phyloP scores from a whole-genome alignment of 176 grass and related monocot genomes.

The Elaeis guineensis region DNA sequence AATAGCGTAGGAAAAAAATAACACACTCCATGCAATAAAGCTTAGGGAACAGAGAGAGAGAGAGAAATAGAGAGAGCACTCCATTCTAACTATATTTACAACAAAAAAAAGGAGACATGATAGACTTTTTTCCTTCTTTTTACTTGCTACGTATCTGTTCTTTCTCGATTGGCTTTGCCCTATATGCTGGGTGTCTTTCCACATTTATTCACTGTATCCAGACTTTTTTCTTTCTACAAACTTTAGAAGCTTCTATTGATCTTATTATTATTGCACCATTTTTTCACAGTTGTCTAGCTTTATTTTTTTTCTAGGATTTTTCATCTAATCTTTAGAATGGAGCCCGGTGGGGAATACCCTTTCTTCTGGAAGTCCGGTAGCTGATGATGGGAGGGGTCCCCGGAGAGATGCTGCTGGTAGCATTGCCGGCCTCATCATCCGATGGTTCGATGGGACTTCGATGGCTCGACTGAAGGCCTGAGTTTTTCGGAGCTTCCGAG shows the following conservation, averaged over 20 bases:
- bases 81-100: background rate
- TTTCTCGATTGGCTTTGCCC: background rate
- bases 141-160: background rate
- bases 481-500: constrained; percentile 24
- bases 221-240: background rate
- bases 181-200: constrained; percentile 2
- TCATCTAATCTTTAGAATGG: constrained; percentile 23
- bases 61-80: too few species aligned
- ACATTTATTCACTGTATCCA: background rate
- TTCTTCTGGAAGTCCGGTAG: constrained; percentile 34
- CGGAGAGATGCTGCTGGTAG: constrained; percentile 22
- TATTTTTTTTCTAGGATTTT: background rate
- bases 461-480: constrained; percentile 1
- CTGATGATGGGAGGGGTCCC: constrained; percentile 35
- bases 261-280: constrained; percentile 1
- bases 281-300: background rate
- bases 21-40: too few species aligned
- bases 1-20: too few species aligned
- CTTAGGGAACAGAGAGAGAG: too few species aligned
- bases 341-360: constrained; percentile 37
- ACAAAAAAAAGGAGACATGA: background rate
- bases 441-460: background rate
- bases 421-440: too few species aligned
- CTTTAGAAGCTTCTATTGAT: background rate
- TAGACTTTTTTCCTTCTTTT: background rate